Percentiles rank a stretch among this genome's conserved stretches.
Conservation (phyloP, 306 rosid species). For the Fragaria vesca region DNA sequence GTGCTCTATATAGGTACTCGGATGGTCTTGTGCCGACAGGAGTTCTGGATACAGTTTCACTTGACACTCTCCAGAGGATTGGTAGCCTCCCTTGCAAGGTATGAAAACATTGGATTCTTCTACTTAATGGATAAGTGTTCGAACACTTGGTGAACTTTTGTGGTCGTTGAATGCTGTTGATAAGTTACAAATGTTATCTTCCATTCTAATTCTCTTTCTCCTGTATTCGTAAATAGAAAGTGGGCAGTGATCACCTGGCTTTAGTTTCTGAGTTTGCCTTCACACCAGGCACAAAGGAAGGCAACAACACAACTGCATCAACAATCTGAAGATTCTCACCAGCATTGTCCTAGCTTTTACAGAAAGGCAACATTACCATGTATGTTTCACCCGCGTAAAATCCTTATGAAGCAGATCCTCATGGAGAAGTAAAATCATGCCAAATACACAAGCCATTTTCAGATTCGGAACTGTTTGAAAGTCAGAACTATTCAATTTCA, state of each 20-base stretch:
- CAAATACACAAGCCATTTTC: not conserved
- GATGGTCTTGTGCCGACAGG: slow-evolving; percentile 61
- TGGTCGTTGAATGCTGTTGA: not conserved
- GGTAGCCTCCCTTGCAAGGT: slow-evolving; percentile 96
- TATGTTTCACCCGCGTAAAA: not conserved
- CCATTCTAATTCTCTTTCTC: not conserved
- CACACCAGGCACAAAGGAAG: slow-evolving; percentile 28
- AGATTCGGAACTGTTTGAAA: not conserved
- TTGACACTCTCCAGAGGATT: slow-evolving; percentile 51
- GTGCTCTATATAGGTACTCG: slow-evolving; percentile 53
- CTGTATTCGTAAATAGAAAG: slow-evolving; percentile 38
- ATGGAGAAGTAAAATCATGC: not conserved
- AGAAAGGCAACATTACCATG: slow-evolving; percentile 6
- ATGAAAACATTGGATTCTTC: slow-evolving; percentile 15
- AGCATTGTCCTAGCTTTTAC: slow-evolving; percentile 15
- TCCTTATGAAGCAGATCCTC: not conserved
- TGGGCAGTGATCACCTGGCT: slow-evolving; percentile 89
- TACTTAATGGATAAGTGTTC: not conserved
- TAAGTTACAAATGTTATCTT: not conserved
- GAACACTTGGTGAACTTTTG: not conserved
- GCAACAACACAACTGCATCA: slow-evolving; percentile 17
- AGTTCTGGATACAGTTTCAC: slow-evolving; percentile 74
- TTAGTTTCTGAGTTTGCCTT: slow-evolving; percentile 80
- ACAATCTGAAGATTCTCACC: slow-evolving; percentile 14
- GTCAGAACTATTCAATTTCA: not conserved